phyloP scores from a whole-genome alignment of 2,329 filamentous ascomycete genomes.

The Verticillium klebahnii region DNA sequence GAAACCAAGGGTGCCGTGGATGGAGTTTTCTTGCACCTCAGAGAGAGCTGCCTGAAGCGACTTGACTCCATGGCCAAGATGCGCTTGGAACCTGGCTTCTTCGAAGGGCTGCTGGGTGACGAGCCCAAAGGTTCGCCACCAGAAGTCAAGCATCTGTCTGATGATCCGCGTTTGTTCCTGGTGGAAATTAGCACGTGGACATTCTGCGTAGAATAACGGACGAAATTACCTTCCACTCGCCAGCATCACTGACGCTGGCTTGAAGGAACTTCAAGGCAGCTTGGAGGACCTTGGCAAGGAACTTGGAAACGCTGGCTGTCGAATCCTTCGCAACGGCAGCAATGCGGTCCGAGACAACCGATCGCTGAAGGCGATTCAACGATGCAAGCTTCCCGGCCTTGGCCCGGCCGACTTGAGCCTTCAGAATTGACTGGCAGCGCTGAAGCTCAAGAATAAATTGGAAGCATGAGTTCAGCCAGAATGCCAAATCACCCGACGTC shows the following conservation, averaged over 20 bases:
- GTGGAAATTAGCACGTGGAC: slow-evolving; percentile 3
- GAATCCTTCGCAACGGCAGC: slow-evolving; percentile 56
- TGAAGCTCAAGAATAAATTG: slow-evolving; percentile 45
- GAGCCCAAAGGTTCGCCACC: slow-evolving; percentile 48
- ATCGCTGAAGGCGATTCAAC: slow-evolving; percentile 58
- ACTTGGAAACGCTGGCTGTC: slow-evolving; percentile 48
- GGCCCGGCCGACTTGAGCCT: slow-evolving; percentile 35
- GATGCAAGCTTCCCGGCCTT: slow-evolving; percentile 44
- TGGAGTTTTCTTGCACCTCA: slow-evolving; percentile 15
- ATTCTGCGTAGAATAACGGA: not conserved
- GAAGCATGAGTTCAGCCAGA: slow-evolving; percentile 48
- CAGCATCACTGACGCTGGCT: slow-evolving; percentile 18
- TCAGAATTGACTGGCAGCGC: slow-evolving; percentile 34
- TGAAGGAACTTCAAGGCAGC: slow-evolving; percentile 39
- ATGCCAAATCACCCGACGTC: slow-evolving; percentile 25
- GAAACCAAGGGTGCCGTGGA: slow-evolving; percentile 31
- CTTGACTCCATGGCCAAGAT: slow-evolving; percentile 47
- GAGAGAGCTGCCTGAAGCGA: slow-evolving; percentile 31
- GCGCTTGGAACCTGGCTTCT: slow-evolving; percentile 60
- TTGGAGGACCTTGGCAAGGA: slow-evolving; percentile 40
- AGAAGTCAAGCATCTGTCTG: slow-evolving; percentile 43
- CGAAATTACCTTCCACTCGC: slow-evolving; percentile 25
- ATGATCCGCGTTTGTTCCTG: slow-evolving; percentile 27
- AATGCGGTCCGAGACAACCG: slow-evolving; percentile 48
- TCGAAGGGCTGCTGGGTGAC: slow-evolving; percentile 45